These are phyloP conservation scores for Coprinopsis sp. DNA, from an alignment of 768 basidiomycete genomes.

Conservation along the genomic window DNA sequence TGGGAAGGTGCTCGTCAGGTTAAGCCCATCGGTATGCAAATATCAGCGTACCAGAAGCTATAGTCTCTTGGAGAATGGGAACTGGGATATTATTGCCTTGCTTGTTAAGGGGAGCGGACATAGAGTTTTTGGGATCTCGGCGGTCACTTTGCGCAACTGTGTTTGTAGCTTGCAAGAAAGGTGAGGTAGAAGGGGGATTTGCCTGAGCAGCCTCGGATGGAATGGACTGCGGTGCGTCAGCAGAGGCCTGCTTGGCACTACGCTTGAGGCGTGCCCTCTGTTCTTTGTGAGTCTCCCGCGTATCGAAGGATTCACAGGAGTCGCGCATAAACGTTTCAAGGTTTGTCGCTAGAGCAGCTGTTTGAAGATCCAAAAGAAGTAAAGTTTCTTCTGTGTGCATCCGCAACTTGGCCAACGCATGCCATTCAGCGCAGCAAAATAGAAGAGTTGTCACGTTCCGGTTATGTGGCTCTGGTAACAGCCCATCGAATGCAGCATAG, in stretches of 20 bases:
- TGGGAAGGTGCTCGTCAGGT: too few species aligned
- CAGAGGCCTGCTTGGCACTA: background rate
- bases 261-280: background rate
- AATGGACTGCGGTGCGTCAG: too few species aligned
- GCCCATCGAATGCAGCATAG: conserved; percentile 4
- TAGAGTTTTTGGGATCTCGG: too few species aligned
- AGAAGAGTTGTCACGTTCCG: background rate
- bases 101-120: too few species aligned
- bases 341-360: background rate
- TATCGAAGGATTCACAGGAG: background rate
- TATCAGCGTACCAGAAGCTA: too few species aligned
- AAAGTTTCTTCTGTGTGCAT: conserved; percentile 7
- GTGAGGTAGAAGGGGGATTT: too few species aligned
- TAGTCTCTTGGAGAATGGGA: too few species aligned
- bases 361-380: background rate
- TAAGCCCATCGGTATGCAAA: too few species aligned
- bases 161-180: too few species aligned
- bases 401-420: conserved; percentile 10
- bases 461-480: conserved; percentile 3
- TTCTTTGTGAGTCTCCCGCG: background rate
- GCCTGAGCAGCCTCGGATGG: too few species aligned
- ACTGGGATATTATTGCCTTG: too few species aligned
- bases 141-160: too few species aligned
- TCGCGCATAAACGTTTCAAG: background rate
- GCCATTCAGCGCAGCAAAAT: conserved; percentile 5